Evolutionary conservation across 306 rosid species (phyloP).

Genomic region (Bauhinia variegata): DNA sequence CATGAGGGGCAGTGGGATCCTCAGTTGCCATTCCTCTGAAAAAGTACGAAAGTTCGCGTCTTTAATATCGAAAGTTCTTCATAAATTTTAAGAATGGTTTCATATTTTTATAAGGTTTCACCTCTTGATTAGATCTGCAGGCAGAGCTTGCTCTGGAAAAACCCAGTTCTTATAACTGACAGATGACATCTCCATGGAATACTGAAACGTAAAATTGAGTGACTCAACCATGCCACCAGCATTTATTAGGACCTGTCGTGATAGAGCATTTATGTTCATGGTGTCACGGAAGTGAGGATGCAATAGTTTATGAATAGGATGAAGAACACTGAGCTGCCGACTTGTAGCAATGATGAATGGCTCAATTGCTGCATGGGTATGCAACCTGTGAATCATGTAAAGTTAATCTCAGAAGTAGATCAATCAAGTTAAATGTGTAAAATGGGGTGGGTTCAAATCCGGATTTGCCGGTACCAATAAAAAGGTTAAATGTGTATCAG

Average conservation of each 20-base stretch:
- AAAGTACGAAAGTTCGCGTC: not conserved
- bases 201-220: slow-evolving; percentile 64
- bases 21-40: slow-evolving; percentile 60
- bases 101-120: slow-evolving; percentile 35
- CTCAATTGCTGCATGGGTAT: slow-evolving; percentile 82
- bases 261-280: slow-evolving; percentile 77
- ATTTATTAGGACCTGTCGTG: slow-evolving; percentile 65
- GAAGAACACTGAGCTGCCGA: slow-evolving; percentile 78
- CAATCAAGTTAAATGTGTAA: not conserved
- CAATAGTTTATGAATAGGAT: slow-evolving; percentile 75
- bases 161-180: slow-evolving; percentile 68
- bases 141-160: slow-evolving; percentile 78
- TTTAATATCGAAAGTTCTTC: not conserved
- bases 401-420: not conserved
- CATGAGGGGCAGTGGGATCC: slow-evolving; percentile 43
- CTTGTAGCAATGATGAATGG: slow-evolving; percentile 79
- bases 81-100: not conserved
- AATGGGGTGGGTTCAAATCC: too few species aligned
- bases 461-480: too few species aligned
- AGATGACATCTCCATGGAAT: slow-evolving; percentile 73
- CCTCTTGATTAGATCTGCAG: slow-evolving; percentile 77
- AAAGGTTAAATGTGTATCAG: slow-evolving; percentile 1
- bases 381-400: slow-evolving; percentile 55
- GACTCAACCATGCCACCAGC: slow-evolving; percentile 70
- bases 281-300: slow-evolving; percentile 86